Evolutionary conservation across 192 early-diverging fungal species (phyloP).

Genomic region (Gaertneriomyces semiglobifer): DNA sequence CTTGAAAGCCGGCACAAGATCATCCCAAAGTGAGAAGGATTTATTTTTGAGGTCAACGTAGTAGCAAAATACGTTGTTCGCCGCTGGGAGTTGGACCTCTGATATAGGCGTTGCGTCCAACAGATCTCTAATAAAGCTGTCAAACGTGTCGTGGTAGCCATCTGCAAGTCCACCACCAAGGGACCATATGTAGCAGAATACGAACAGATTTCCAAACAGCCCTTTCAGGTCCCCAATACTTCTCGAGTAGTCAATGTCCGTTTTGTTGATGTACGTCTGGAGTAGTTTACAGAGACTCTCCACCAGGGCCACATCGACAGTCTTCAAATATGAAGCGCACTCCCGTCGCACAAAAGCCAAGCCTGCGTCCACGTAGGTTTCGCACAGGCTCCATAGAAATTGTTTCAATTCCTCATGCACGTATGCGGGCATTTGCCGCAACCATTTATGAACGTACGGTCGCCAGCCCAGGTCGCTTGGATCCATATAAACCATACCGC

Average conservation of each 20-base stretch:
- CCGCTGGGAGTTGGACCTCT: constrained; percentile 46
- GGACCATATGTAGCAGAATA: constrained; percentile 59
- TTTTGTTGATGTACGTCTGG: constrained; percentile 45
- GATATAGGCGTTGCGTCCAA: constrained; percentile 42
- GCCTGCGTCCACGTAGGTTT: constrained; percentile 48
- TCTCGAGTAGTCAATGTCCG: constrained; percentile 42
- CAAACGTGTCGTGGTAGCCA: constrained; percentile 54
- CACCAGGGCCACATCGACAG: constrained; percentile 55
- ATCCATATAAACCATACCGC: constrained; percentile 66
- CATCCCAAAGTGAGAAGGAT: constrained; percentile 52
- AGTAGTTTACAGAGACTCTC: constrained; percentile 46
- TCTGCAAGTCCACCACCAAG: constrained; percentile 59
- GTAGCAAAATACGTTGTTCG: constrained; percentile 52
- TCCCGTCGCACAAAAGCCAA: constrained; percentile 49
- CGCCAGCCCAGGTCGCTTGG: constrained; percentile 53
- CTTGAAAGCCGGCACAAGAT: constrained; percentile 52
- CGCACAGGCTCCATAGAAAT: constrained; percentile 34
- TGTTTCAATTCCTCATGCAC: constrained; percentile 43
- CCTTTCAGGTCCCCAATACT: constrained; percentile 40
- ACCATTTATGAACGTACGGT: constrained; percentile 47
- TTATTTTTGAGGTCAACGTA: constrained; percentile 51
- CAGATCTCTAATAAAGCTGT: constrained; percentile 53
- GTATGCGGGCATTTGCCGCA: constrained; percentile 36
- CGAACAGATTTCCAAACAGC: constrained; percentile 48
- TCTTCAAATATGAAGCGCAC: constrained; percentile 51